Base-by-base conservation (phyloP, 2,329 filamentous ascomycete species). In the Camptophora hylomeconis region DNA sequence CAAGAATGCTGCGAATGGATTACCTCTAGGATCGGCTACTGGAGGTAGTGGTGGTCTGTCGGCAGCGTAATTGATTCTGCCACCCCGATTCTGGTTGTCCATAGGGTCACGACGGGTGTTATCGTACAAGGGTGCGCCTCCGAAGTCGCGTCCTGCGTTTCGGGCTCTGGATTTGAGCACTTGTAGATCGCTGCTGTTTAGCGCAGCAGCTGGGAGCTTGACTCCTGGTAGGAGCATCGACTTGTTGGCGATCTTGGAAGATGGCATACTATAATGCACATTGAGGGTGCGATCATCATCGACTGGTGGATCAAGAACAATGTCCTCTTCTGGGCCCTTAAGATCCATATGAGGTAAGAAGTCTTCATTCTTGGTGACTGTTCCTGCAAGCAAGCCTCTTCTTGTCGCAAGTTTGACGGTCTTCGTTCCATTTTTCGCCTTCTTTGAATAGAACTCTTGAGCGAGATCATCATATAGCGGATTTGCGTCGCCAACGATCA, bases 201-300 rank as follows among this genome's bases (percentile, higher is more conserved):
- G 69, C 7, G 73, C 77, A 2, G 81, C 72, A 2, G 67, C 58
- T 4, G 80, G 72, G 32, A 86, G 66, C 44, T 77, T 74, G 20
- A 86, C 75, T 8, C 89, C 89, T 3, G 83, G 76, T 19, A 98
- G 66, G 9, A 98, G 68, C 80, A 93, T 92, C 5, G 86, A 94
- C 51, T 94, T 94, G 58, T 98, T 89, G 4, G 72, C 61, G 44
- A 81, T 69, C 7, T 63, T 64, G 11, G 72, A 72, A 21, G 67
- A 63, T 0, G 87, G 86, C 57, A 94, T 79, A 24, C 83, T 73
- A 50, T 92, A 98, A 47, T 80, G 63, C 7, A 95, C 84, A 48
- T 80, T 92, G 41, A 95, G 71, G 17, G 83, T 89, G 34, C 78
- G 74, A 54, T 98, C 82, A 42, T 84, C 80, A 31, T 92, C 82